Conservation (phyloP, 2,329 filamentous ascomycete species). For the Dothidotthia symphoricarpi region DNA sequence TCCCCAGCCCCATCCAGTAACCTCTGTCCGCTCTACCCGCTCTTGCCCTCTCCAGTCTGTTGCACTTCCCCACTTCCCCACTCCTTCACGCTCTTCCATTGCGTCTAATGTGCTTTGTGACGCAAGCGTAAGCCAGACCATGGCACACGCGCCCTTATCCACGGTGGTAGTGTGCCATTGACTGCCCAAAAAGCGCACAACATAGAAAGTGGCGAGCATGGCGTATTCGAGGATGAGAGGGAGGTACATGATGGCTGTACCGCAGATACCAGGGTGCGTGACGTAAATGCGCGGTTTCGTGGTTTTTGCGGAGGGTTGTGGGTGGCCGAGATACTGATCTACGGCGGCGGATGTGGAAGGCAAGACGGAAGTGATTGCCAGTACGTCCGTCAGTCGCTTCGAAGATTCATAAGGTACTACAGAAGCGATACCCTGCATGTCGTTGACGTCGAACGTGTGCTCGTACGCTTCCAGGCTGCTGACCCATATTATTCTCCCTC, state of each 20-base stretch:
- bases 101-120: conserved; percentile 62
- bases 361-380: conserved; percentile 70
- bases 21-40: conserved; percentile 72
- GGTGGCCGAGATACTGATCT: conserved; percentile 24
- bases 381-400: conserved; percentile 82
- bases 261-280: conserved; percentile 82
- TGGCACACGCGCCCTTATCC: conserved; percentile 73
- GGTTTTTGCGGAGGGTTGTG: conserved; percentile 12
- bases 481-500: conserved; percentile 79
- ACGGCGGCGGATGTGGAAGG: conserved; percentile 58
- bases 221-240: conserved; percentile 65
- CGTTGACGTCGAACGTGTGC: conserved; percentile 60
- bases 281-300: conserved; percentile 66
- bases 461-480: conserved; percentile 72
- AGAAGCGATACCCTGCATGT: conserved; percentile 71
- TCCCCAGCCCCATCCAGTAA: conserved; percentile 77
- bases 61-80: conserved; percentile 82
- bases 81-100: conserved; percentile 51
- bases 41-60: conserved; percentile 58
- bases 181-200: conserved; percentile 76
- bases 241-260: conserved; percentile 76
- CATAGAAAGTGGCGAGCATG: conserved; percentile 66
- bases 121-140: conserved; percentile 75
- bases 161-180: conserved; percentile 81
- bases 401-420: conserved; percentile 74